A percentile compares a stretch with the other conserved stretches of the same genome.
Conservation (phyloP, 768 basidiomycete genomes). For the Podaxis sp. region DNA sequence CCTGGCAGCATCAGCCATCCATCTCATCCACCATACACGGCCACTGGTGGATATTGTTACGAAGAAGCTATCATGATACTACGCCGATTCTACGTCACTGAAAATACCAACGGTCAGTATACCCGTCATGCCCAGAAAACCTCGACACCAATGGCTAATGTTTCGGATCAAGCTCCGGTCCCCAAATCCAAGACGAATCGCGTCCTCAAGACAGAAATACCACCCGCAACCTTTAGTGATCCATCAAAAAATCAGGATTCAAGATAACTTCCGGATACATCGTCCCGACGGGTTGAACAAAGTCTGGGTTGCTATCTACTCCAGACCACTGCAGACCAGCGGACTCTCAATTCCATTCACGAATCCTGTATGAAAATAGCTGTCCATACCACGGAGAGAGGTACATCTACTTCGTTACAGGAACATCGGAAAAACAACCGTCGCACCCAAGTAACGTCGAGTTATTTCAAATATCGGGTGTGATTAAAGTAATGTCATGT, state of each 20-base stretch:
- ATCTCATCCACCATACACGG: constrained; percentile 67
- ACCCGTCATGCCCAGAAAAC: constrained; percentile 6
- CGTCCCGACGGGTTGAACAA: neutral
- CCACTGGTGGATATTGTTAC: constrained; percentile 70
- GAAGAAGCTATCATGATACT: constrained; percentile 86
- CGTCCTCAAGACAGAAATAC: constrained; percentile 80
- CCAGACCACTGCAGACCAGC: neutral
- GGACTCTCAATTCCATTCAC: neutral
- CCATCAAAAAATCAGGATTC: neutral
- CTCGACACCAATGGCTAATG: constrained; percentile 6
- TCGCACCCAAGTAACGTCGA: neutral
- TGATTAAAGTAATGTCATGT: neutral
- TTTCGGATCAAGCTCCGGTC: constrained; percentile 60
- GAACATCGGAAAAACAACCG: neutral
- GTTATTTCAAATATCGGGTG: neutral
- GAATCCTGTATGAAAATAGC: neutral
- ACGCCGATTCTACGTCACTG: constrained; percentile 87
- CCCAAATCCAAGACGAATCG: constrained; percentile 88
- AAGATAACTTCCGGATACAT: neutral
- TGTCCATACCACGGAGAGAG: neutral
- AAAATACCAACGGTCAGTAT: constrained; percentile 79
- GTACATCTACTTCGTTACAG: neutral
- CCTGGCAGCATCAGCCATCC: constrained; percentile 61
- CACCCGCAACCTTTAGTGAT: constrained; percentile 16
- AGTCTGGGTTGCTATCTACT: neutral